These are phyloP conservation scores for Mesostigma viride DNA, from an alignment of 139 green algal genomes.

Conservation along the genomic window DNA sequence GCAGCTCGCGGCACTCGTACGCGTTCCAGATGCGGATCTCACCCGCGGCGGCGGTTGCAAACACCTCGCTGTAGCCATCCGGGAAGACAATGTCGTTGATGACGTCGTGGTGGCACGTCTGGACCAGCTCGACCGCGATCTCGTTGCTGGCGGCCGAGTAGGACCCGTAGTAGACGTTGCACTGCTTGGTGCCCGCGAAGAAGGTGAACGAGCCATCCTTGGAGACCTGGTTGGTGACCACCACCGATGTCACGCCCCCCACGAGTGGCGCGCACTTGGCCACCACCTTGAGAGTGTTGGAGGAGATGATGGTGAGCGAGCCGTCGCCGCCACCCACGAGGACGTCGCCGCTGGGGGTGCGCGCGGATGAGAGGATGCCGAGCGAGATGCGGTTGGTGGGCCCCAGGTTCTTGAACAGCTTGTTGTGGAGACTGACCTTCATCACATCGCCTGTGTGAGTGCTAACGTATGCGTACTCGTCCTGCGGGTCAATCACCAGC, in stretches of 20 bases:
- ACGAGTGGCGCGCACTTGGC: neutral
- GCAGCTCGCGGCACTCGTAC: conserved; percentile 57
- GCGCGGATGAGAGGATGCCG: conserved; percentile 33
- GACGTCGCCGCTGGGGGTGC: conserved; percentile 39
- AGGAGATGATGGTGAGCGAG: conserved; percentile 27
- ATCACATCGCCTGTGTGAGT: conserved; percentile 65
- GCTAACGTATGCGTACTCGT: conserved; percentile 59
- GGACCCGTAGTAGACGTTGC: conserved; percentile 53
- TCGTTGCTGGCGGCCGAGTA: neutral
- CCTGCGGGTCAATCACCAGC: conserved; percentile 46
- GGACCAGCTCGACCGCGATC: conserved; percentile 44
- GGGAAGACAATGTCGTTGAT: conserved; percentile 68
- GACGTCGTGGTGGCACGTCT: conserved; percentile 50
- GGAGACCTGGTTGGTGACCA: conserved; percentile 29
- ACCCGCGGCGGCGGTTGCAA: conserved; percentile 51
- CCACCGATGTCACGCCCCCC: conserved; percentile 45
- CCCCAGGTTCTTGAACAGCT: conserved; percentile 54
- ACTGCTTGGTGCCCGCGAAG: conserved; percentile 49
- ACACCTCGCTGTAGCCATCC: conserved; percentile 49
- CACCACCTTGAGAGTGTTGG: neutral
- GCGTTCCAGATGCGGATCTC: conserved; percentile 71
- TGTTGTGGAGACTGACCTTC: conserved; percentile 41
- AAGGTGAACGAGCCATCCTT: conserved; percentile 36
- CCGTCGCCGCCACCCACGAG: conserved; percentile 53
- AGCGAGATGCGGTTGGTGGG: conserved; percentile 32